phyloP scores from a whole-genome alignment of 495 filamentous ascomycete species.

The Podospora conica region DNA sequence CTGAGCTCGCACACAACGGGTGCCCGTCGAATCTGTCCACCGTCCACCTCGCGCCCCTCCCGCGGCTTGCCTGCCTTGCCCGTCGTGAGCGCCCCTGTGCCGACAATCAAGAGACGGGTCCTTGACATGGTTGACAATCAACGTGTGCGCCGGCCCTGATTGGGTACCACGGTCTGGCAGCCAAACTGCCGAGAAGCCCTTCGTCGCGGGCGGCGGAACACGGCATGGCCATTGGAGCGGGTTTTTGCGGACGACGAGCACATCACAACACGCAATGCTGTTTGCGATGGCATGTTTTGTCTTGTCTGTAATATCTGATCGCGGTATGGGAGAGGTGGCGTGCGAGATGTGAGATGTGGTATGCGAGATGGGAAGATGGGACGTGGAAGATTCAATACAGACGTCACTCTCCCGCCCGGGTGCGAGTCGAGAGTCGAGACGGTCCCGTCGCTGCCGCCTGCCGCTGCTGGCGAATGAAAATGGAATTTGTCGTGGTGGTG shows the following conservation, averaged over 20 bases:
- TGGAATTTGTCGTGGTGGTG: not conserved
- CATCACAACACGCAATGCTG: not conserved
- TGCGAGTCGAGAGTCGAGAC: too few relatives aligned
- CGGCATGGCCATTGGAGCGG: slow-evolving; percentile 8
- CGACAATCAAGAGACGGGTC: slow-evolving; percentile 8
- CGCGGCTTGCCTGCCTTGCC: slow-evolving; percentile 1
- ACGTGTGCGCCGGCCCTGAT: not conserved
- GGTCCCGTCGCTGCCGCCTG: not conserved
- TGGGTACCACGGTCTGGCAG: slow-evolving; percentile 3
- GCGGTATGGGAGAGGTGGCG: not conserved
- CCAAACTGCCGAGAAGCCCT: slow-evolving; percentile 15
- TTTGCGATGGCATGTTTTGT: not conserved
- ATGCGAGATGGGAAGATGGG: not conserved
- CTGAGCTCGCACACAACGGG: not conserved
- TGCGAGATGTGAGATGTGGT: not conserved
- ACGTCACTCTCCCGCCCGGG: not conserved
- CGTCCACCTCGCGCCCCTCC: not conserved
- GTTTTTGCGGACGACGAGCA: not conserved
- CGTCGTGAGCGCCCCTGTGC: not conserved
- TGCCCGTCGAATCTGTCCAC: not conserved
- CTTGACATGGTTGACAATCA: slow-evolving; percentile 10
- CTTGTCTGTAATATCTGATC: not conserved
- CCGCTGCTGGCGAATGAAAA: not conserved
- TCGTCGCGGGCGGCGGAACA: slow-evolving; percentile 5
- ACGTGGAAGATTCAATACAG: not conserved